Evolutionary conservation across 495 filamentous ascomycete species (phyloP), one percentile per base, ranked within the genome.

Genomic region (Hypoxylon fragiforme): DNA sequence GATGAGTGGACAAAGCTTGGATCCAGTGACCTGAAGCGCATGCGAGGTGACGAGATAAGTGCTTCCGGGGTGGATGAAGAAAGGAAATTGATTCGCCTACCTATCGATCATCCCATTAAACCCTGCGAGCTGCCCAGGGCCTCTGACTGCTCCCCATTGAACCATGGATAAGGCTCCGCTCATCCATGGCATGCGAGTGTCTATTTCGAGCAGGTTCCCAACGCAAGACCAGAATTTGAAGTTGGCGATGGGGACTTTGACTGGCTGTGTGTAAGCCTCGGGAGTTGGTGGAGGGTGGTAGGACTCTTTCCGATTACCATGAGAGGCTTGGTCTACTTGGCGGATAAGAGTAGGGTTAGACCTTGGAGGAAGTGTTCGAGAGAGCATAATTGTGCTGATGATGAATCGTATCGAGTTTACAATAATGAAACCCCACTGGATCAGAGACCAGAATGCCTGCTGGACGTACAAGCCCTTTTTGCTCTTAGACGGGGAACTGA

Each of bases 111-210:
- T 78, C 48, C 90, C 85, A 70, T 91, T 80, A 7, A 86, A 82
- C 66, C 78, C 77, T 70, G 88, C 90, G 30, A 95, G 67, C 70
- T 73, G 77, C 61, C 90, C 86, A 56, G 89, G 87, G 31, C 90
- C 88, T 59, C 73, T 74, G 61, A 92, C 67, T 62, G 82, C 76
- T 53, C 81, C 77, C 76, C 86, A 85, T 71, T 91, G 90, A 46
- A 85, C 62, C 64, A 96, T 78, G 43, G 86, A 83, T 28, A 91
- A 62, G 45, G 81, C 67, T 60, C 88, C 89, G 62, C 72, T 76
- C 35, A 95, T 75, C 91, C 91, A 96, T 28, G 91, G 91, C 89
- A 95, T 92, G 69, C 88, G 85, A 50, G 69, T 65, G 53, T 87
- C 77, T 50, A 95, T 66, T 74, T 88, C 84, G 64, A 90, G 58